Base-by-base conservation (phyloP, 2,329 filamentous ascomycete species). In the Thelonectria discophora region DNA sequence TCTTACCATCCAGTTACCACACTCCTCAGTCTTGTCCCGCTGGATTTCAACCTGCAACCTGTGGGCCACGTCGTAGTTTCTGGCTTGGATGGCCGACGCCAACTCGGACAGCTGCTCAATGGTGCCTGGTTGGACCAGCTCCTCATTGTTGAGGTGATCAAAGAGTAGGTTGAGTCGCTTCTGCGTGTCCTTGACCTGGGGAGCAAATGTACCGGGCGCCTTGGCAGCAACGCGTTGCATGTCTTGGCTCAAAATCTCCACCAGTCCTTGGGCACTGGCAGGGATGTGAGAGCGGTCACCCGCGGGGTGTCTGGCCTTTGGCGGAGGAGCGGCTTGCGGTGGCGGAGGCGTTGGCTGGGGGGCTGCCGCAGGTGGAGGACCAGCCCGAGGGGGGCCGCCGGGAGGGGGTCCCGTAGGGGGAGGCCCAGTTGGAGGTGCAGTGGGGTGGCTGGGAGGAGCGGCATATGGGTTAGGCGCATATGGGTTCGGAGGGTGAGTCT, bases 71-170 rank as follows among this genome's bases (percentile, higher is more conserved):
- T 87, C 84, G 68, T 91, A 94, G 69, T 95, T 83, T 80, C 87
- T 89, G 57, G 81, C 77, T 69, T 91, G 86, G 56, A 96, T 77
- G 24, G 90, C 87, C 64, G 86, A 80, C 9, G 91, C 85, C 30
- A 93, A 79, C 69, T 88, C 80, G 9, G 83, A 82, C 70, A 94
- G 81, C 73, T 89, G 83, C 63, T 86, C 82, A 51, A 94, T 86
- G 1, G 91, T 97, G 72, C 91, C 89, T 2, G 91, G 86, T 79
- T 90, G 91, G 56, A 98, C 83, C 42, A 97, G 82, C 73, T 98
- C 94, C 73, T 94, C 91, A 68, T 98, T 98, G 84, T 98, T 99
- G 48, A 99, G 83, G 76, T 97, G 93, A 74, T 99, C 94, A 75
- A 97, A 98, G n/a, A 99, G 82, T 51, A 97, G 89, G 71, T 91